phyloP scores from a whole-genome alignment of 1,284 basidiomycete genomes.

The Ustilago esculenta region DNA sequence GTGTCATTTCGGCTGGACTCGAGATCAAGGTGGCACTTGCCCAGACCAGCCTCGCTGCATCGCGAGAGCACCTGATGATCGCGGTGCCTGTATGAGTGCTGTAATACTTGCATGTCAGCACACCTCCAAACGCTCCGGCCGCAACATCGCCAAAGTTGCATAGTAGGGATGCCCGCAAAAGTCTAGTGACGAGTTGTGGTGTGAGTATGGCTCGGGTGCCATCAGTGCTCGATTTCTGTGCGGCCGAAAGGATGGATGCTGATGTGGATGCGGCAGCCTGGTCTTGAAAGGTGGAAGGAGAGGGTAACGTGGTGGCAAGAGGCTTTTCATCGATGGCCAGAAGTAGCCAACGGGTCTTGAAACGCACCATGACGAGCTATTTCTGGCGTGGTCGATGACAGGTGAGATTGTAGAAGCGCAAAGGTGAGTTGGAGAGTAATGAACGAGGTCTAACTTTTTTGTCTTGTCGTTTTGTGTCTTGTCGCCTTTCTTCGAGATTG shows the following conservation, averaged over 20 bases:
- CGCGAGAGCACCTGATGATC: constrained; percentile 46
- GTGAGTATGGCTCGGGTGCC: constrained; percentile 7
- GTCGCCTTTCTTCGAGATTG: constrained; percentile 7
- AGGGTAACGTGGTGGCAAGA: constrained; percentile 10
- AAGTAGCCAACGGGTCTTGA: constrained; percentile 53
- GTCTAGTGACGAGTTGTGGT: constrained; percentile 35
- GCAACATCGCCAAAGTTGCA: constrained; percentile 51
- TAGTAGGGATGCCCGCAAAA: constrained; percentile 34
- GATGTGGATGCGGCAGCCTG: constrained; percentile 4
- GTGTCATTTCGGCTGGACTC: constrained; percentile 15
- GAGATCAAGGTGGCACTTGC: constrained; percentile 44
- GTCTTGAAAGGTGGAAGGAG: constrained; percentile 2
- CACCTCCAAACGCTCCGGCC: constrained; percentile 37
- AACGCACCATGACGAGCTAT: constrained; percentile 34
- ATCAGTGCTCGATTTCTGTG: neutral
- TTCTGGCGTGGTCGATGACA: neutral
- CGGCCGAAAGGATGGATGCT: constrained; percentile 9
- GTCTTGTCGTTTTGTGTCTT: no score
- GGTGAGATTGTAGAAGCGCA: neutral
- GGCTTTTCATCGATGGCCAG: constrained; percentile 39
- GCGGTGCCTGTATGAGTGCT: constrained; percentile 44
- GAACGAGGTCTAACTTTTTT: constrained; percentile 1
- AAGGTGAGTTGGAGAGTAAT: neutral
- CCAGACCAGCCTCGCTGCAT: constrained; percentile 46
- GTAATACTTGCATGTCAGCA: constrained; percentile 49